phyloP scores from a whole-genome alignment of 2,329 filamentous ascomycete species.

The Sporothrix protearum region DNA sequence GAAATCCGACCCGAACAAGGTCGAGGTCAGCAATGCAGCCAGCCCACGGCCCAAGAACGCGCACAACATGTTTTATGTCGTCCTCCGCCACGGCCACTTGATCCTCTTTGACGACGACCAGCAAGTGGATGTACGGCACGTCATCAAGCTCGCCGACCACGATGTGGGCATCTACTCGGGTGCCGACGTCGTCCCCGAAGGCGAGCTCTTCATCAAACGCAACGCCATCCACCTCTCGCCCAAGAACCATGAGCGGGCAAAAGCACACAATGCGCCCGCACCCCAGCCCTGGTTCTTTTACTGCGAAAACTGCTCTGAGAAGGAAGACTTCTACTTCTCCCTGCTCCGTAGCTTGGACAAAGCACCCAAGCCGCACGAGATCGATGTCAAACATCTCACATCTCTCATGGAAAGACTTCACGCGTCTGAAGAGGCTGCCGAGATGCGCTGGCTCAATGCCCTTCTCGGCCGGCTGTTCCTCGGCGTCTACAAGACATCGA shows the following conservation, averaged over 20 bases:
- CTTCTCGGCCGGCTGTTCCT: constrained; percentile 85
- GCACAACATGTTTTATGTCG: constrained; percentile 89
- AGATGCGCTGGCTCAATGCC: constrained; percentile 92
- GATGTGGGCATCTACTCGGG: constrained; percentile 77
- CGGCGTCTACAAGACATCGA: constrained; percentile 77
- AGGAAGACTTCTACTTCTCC: constrained; percentile 97
- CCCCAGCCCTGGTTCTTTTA: constrained; percentile 91
- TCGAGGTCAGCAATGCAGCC: constrained; percentile 47
- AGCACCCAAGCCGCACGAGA: constrained; percentile 67
- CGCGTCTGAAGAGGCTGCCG: constrained; percentile 83
- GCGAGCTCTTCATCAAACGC: constrained; percentile 91
- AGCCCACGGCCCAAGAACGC: constrained; percentile 60
- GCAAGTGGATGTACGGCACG: constrained; percentile 92
- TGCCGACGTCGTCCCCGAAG: constrained; percentile 73
- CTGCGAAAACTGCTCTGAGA: constrained; percentile 90
- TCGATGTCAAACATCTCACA: constrained; percentile 83
- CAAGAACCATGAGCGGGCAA: constrained; percentile 46
- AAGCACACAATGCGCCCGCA: constrained; percentile 52
- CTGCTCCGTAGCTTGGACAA: constrained; percentile 77
- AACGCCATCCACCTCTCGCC: constrained; percentile 82
- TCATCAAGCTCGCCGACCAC: constrained; percentile 88
- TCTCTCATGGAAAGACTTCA: constrained; percentile 85
- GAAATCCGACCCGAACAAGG: constrained; percentile 47
- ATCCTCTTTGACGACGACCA: constrained; percentile 98
- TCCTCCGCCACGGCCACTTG: constrained; percentile 87